Base-by-base conservation (phyloP, 495 filamentous ascomycete genomes). In the Parmelia sp. region DNA sequence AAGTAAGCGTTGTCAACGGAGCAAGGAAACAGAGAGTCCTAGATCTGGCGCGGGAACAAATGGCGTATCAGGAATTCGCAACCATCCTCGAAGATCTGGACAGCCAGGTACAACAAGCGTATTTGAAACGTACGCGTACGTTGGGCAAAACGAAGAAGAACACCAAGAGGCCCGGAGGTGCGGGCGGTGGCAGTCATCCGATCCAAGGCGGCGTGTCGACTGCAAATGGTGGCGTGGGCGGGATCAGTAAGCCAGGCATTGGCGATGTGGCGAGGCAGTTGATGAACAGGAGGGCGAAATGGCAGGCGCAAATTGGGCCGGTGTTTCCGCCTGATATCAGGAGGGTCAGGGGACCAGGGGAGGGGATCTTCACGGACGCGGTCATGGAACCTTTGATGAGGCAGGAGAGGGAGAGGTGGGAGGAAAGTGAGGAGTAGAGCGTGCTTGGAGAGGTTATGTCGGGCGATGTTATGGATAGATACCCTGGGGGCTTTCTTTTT, bases 11-110 rank as follows among this genome's bases (percentile, higher is more conserved):
- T 53, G 74, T 88, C 68, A 97, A 97, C 75, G 93, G 92, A 56
- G 90, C 94, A 0, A 85, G 90, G 66, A 97, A 97, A 72, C 83
- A 89, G 9, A 81, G 93, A 21, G 82, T 99, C 14, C 83, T 89
- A 3, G 90, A 96, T 23, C 81, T 96, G 25, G 88, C 92, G 4
- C 88, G 90, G 68, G 93, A 95, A 73, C 84, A 90, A 66, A 90
- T 97, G 86, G 95, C 94, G 3, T 83, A 90, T 73, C 94, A 97
- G 68, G 94, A 99, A 73, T 99, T 95, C 76, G 86, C 85, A 69
- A 97, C 92, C 67, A 99, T 99, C 71, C 86, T 93, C 64, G 94
- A 99, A 70, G 94, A 97, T 73, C 86, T 99, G 31, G 94, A 99
- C 76, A 84, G 85, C 60, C 94, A 99, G 75, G 93, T 99, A 58